Evolutionary conservation across 768 basidiomycete species (phyloP), one percentile per base, ranked within the genome.

Genomic region (Hericium rajendrae): DNA sequence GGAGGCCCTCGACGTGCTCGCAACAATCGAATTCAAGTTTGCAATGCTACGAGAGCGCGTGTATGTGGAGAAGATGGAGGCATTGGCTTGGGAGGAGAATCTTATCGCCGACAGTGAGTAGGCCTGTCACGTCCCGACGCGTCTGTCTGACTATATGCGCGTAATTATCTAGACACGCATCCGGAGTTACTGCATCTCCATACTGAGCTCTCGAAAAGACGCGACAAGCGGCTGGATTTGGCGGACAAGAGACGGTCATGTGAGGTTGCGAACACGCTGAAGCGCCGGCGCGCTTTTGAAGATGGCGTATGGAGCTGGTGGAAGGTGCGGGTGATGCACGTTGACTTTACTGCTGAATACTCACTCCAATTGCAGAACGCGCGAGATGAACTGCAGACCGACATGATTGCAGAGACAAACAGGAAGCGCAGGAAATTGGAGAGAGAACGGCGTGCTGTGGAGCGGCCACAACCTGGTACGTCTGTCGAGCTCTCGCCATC

Each of bases 41-140:
- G 94, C 94, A 0, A 72, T 88, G 37, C 70, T 97, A 56, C 74
- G 95, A 50, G 94, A 97, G 68, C 77, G 83, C 52, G 76, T 97
- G 15, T 97, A 94, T 69, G 77, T 97, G 18, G 95, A 98, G 72
- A 89, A 94, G 69, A 93, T 97, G 91, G 89, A 93, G 41, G 83
- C 82, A 4, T 73, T 95, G 8, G 86, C 89, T 38, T 87, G 85
- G 82, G 95, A 98, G 70, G 93, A 97, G 66, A 73, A 80, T 13
- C 74, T 94, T 64, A 78, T 98, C 22, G 75, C 80, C 28, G 80
- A 85, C 46, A 89, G 94, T 93, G 62, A 63, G 84, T 73, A 24
- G 46, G 53, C 51, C 37, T 52, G 24, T 50, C 13, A 38, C 11
- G 41, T 26, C 46, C 54, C 48, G 38, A n/a, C 20, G 32, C 32